Percentiles rank a stretch among this genome's conserved stretches.
These are phyloP conservation scores for Crassisporium funariophilum DNA, from an alignment of 768 basidiomycete species.

Conservation along the genomic window DNA sequence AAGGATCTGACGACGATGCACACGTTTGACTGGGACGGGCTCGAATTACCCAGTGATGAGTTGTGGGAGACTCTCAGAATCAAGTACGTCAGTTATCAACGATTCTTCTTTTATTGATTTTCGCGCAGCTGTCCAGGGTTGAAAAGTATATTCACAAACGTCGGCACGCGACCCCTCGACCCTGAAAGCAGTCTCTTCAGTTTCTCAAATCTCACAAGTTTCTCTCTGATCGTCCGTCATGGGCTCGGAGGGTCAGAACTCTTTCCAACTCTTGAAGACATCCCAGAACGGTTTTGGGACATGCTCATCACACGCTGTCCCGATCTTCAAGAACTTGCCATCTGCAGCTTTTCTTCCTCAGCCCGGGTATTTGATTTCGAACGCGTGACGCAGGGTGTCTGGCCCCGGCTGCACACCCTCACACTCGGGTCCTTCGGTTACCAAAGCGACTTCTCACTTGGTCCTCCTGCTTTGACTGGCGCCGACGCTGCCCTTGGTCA, in stretches of 20 bases:
- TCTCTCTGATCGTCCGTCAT: conserved; percentile 50
- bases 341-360: conserved; percentile 52
- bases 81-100: conserved; percentile 30
- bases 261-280: conserved; percentile 39
- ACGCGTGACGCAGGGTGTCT: conserved; percentile 39
- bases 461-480: conserved; percentile 22
- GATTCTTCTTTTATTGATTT: conserved; percentile 4
- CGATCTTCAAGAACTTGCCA: conserved; percentile 48
- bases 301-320: conserved; percentile 50
- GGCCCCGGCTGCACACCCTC: conserved; percentile 43
- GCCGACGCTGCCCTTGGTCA: conserved; percentile 29
- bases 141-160: conserved; percentile 46
- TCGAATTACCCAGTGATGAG: conserved; percentile 44
- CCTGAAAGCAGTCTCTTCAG: conserved; percentile 41
- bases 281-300: conserved; percentile 46
- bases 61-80: conserved; percentile 44
- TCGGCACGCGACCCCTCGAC: conserved; percentile 38
- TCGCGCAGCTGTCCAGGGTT: conserved; percentile 42
- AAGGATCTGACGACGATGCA: conserved; percentile 34
- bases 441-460: conserved; percentile 44
- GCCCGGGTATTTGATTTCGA: conserved; percentile 47
- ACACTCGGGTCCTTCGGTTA: conserved; percentile 56
- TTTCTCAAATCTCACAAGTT: conserved; percentile 44
- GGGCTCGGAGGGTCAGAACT: conserved; percentile 43
- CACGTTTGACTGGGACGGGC: conserved; percentile 55